These are phyloP conservation scores for Plasmodium gallinaceum DNA, from an alignment of 169 alveolate species.

Conservation along the genomic window DNA sequence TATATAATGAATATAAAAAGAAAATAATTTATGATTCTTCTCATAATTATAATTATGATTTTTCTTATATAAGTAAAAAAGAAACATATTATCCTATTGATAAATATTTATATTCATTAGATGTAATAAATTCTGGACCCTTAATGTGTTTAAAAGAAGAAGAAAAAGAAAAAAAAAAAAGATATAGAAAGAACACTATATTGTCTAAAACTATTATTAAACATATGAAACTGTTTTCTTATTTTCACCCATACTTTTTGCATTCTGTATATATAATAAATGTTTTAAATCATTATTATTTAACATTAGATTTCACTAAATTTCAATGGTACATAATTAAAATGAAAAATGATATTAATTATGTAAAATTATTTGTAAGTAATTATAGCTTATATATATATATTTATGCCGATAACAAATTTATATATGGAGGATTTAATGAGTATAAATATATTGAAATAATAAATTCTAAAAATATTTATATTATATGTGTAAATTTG, in stretches of 20 bases:
- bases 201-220: conserved; percentile 30
- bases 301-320: conserved; percentile 66
- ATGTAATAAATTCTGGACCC: conserved; percentile 48
- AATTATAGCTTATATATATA: conserved; percentile 60
- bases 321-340: conserved; percentile 64
- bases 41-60: conserved; percentile 54
- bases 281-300: conserved; percentile 59
- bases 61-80: conserved; percentile 55
- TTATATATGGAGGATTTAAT: conserved; percentile 63
- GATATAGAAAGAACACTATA: conserved; percentile 5
- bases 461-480: conserved; percentile 36
- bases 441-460: conserved; percentile 66
- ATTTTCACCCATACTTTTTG: conserved; percentile 9
- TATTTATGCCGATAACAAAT: conserved; percentile 48
- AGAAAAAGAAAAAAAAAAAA: conserved; percentile 20
- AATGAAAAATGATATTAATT: conserved; percentile 19
- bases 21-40: conserved; percentile 74
- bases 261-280: conserved; percentile 53
- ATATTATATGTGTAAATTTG: conserved; percentile 66
- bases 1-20: conserved; percentile 47
- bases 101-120: conserved; percentile 52
- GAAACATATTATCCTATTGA: conserved; percentile 66
- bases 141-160: conserved; percentile 49
- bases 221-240: conserved; percentile 30
- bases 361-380: conserved; percentile 57